Percentiles rank a stretch among this genome's conserved stretches.
Conservation (phyloP, 495 filamentous ascomycete genomes). For the Hyaloscypha bicolor region DNA sequence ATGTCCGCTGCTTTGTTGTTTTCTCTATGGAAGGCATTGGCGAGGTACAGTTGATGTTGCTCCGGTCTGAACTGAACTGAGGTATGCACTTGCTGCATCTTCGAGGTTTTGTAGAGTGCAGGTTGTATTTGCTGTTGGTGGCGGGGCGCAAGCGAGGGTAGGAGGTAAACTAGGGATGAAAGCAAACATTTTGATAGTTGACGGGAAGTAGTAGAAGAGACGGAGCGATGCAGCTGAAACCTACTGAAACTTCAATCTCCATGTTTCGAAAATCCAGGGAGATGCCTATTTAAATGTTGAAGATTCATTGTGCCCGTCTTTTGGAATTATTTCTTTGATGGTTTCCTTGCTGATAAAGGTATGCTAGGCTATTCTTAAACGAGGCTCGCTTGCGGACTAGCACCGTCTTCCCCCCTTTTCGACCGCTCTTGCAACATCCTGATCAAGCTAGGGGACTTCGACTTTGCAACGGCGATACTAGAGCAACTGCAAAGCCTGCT, state of each 20-base stretch:
- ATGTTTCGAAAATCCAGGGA: neutral
- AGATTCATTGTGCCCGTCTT: too few relatives aligned
- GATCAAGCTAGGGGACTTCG: too few relatives aligned
- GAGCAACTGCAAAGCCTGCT: too few relatives aligned
- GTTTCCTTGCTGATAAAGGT: too few relatives aligned
- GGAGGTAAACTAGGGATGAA: neutral
- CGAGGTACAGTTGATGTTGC: neutral
- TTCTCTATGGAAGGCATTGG: slow-evolving; percentile 28
- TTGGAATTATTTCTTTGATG: too few relatives aligned
- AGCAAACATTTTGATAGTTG: neutral
- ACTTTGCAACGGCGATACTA: too few relatives aligned
- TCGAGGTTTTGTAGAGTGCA: slow-evolving; percentile 32
- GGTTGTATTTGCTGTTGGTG: neutral
- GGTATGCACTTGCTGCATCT: slow-evolving; percentile 40
- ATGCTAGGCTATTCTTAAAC: too few relatives aligned
- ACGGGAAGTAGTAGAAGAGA: neutral
- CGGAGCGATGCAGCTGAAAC: neutral
- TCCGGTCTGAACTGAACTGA: slow-evolving; percentile 31
- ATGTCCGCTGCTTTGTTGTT: slow-evolving; percentile 44
- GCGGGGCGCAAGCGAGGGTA: neutral
- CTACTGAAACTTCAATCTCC: neutral
- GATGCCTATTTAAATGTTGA: too few relatives aligned
- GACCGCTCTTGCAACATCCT: too few relatives aligned
- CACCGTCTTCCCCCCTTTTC: too few relatives aligned
- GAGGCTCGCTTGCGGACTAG: too few relatives aligned